These are phyloP conservation scores for Eustoma russellianum DNA, from an alignment of 257 asterid species.

Conservation along the genomic window DNA sequence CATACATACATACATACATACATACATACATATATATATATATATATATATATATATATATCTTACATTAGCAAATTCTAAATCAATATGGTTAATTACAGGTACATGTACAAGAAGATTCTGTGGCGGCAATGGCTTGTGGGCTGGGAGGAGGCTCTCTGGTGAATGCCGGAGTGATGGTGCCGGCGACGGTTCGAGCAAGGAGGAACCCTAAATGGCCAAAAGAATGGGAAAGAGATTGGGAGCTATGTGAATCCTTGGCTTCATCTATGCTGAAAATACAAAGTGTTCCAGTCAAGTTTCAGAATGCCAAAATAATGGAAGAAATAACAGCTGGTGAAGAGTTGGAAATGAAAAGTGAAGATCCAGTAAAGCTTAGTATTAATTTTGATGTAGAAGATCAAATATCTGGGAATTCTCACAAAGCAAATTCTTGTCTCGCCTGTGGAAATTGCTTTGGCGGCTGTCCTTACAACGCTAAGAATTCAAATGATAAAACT, in stretches of 20 bases:
- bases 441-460: slow-evolving; percentile 60
- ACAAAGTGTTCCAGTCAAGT: slow-evolving; percentile 31
- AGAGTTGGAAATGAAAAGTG: slow-evolving; percentile 10
- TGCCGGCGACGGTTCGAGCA: slow-evolving; percentile 30
- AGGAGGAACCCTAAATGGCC: slow-evolving; percentile 46
- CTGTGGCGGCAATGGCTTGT: slow-evolving; percentile 38
- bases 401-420: slow-evolving; percentile 12
- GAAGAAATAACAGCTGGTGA: slow-evolving; percentile 14
- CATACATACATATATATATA: too few species aligned
- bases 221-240: slow-evolving; percentile 41
- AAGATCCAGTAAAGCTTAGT: slow-evolving; percentile 25
- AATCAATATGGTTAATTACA: slow-evolving; percentile 1
- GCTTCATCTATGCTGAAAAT: slow-evolving; percentile 36
- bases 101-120: slow-evolving; percentile 32
- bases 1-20: too few species aligned
- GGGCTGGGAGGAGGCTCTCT: slow-evolving; percentile 65
- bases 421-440: slow-evolving; percentile 22
- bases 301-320: slow-evolving; percentile 32
- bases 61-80: too few species aligned
- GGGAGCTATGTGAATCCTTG: slow-evolving; percentile 35
- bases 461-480: slow-evolving; percentile 55
- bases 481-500: slow-evolving; percentile 40
- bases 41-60: too few species aligned
- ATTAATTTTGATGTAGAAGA: slow-evolving; percentile 31
- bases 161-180: slow-evolving; percentile 43